Percentiles rank a stretch among this genome's conserved stretches.
Conservation (phyloP, 2,329 filamentous ascomycete genomes). For the Atkinsonella texensis region DNA sequence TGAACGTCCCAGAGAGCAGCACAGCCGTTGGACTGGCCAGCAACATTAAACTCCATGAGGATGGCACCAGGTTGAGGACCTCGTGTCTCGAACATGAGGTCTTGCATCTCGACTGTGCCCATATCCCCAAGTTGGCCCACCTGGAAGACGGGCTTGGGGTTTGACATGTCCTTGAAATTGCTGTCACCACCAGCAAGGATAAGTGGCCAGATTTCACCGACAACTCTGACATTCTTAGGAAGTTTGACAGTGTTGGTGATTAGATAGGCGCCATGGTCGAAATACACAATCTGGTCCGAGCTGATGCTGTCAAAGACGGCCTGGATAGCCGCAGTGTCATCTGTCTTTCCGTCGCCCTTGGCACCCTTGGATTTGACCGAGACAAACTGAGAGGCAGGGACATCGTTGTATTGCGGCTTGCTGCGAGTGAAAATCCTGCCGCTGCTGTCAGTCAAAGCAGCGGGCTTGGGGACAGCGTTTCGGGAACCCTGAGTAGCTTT, state of each 20-base stretch:
- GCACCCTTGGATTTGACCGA: slow-evolving; percentile 75
- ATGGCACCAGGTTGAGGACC: slow-evolving; percentile 80
- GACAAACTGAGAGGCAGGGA: slow-evolving; percentile 58
- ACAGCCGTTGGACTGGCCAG: slow-evolving; percentile 51
- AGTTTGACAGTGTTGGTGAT: slow-evolving; percentile 59
- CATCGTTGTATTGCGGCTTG: slow-evolving; percentile 75
- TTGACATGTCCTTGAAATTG: slow-evolving; percentile 60
- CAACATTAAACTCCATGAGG: slow-evolving; percentile 84
- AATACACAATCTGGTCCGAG: slow-evolving; percentile 55
- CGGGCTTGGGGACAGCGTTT: slow-evolving; percentile 47
- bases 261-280: slow-evolving; percentile 64
- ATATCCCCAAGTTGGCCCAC: slow-evolving; percentile 66
- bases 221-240: slow-evolving; percentile 73
- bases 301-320: slow-evolving; percentile 57
- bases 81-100: slow-evolving; percentile 73
- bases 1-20: slow-evolving; percentile 93
- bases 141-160: slow-evolving; percentile 76
- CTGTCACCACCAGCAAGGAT: slow-evolving; percentile 68
- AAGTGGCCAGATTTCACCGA: slow-evolving; percentile 82
- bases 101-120: slow-evolving; percentile 76
- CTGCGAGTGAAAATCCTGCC: slow-evolving; percentile 70
- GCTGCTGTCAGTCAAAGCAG: slow-evolving; percentile 46
- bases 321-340: slow-evolving; percentile 81
- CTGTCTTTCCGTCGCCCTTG: slow-evolving; percentile 74
- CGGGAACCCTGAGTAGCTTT: slow-evolving; percentile 48